phyloP scores from a whole-genome alignment of 805 yeast species.

The Spathaspora boniae region DNA sequence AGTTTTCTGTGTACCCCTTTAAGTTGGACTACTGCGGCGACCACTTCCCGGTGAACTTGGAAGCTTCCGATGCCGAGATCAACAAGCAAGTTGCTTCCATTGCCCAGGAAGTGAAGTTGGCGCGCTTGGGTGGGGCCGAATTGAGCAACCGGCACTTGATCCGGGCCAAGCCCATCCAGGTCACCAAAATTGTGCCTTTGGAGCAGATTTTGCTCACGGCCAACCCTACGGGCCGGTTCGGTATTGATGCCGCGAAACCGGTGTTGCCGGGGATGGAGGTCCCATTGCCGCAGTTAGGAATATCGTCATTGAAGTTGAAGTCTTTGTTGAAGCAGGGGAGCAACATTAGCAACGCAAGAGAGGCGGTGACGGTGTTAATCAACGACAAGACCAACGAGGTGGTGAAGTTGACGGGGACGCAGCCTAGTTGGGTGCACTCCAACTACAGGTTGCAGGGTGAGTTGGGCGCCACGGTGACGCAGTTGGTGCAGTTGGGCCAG shows the following conservation, averaged over 20 bases:
- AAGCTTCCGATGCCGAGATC: slow-evolving; percentile 19
- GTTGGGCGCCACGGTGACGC: slow-evolving; percentile 43
- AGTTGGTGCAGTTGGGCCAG: slow-evolving; percentile 56
- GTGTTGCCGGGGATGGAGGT: slow-evolving; percentile 69
- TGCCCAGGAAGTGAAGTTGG: slow-evolving; percentile 53
- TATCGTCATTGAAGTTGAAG: slow-evolving; percentile 65
- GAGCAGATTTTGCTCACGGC: slow-evolving; percentile 57
- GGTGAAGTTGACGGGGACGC: slow-evolving; percentile 74
- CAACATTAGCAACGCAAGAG: slow-evolving; percentile 56
- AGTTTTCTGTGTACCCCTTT: slow-evolving; percentile 86
- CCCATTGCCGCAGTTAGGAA: slow-evolving; percentile 71
- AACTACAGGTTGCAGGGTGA: slow-evolving; percentile 56
- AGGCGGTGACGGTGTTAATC: slow-evolving; percentile 63
- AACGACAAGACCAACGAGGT: slow-evolving; percentile 50
- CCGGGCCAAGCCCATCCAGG: slow-evolving; percentile 67
- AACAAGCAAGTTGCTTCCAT: slow-evolving; percentile 42
- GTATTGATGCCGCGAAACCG: slow-evolving; percentile 64
- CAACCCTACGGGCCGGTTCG: slow-evolving; percentile 64
- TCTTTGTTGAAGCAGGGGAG: slow-evolving; percentile 45
- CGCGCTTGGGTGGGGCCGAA: slow-evolving; percentile 77
- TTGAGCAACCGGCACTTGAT: slow-evolving; percentile 75
- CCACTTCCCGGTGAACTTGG: slow-evolving; percentile 53
- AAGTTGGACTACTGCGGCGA: slow-evolving; percentile 71
- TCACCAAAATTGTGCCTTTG: slow-evolving; percentile 72
- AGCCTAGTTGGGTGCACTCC: slow-evolving; percentile 89